Percentiles rank a stretch among this genome's conserved stretches.
Evolutionary conservation across 2,329 filamentous ascomycete species (phyloP).

Genomic region (Aureobasidium sp.): DNA sequence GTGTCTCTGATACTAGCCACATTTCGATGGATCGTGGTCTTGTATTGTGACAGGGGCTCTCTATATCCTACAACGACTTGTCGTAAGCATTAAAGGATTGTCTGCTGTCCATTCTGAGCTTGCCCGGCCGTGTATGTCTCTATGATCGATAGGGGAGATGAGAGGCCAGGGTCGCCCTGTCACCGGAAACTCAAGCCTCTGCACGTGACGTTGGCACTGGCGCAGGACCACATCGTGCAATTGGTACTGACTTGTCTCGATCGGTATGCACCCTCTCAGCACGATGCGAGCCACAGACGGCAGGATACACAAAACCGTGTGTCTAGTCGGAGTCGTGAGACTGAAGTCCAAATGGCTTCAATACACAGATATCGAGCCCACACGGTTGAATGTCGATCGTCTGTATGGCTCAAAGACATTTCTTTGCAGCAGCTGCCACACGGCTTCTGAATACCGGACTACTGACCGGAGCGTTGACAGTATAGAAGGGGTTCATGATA

Average conservation of each 20-base stretch:
- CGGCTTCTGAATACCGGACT: slow-evolving; percentile 78
- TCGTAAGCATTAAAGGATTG: no score
- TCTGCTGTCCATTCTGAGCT: neutral
- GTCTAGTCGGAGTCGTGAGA: neutral
- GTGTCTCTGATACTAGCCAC: neutral
- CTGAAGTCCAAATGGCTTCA: neutral
- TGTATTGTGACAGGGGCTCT: neutral
- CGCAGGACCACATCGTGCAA: neutral
- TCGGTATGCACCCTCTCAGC: no score
- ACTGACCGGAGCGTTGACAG: slow-evolving; percentile 70
- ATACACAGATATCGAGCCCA: neutral
- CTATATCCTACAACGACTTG: neutral
- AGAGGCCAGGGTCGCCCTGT: neutral
- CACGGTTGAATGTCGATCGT: neutral
- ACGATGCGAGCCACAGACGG: no score
- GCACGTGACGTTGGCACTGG: neutral
- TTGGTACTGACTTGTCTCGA: neutral
- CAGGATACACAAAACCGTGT: neutral
- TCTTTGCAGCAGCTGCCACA: slow-evolving; percentile 81
- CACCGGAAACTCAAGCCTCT: neutral
- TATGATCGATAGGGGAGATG: neutral
- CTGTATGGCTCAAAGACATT: slow-evolving; percentile 58
- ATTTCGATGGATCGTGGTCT: neutral
- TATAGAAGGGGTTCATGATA: slow-evolving; percentile 94
- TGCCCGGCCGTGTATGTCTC: no score